A percentile compares a stretch with the other conserved stretches of the same genome.
Conservation (phyloP, 768 basidiomycete genomes). For the Boletus sp. region DNA sequence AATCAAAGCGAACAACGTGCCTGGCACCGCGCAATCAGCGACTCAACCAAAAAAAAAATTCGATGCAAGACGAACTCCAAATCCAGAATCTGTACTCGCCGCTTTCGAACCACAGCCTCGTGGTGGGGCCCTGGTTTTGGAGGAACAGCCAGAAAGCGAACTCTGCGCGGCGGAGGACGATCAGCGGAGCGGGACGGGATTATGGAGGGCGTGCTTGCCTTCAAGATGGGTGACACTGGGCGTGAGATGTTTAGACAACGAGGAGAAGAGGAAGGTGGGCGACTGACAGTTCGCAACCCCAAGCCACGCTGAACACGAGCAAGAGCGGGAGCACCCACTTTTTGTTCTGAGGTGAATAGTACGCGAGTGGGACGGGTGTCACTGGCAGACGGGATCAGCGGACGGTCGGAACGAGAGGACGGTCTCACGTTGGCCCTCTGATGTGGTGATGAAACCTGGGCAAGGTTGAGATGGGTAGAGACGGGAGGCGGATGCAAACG, state of each 20-base stretch:
- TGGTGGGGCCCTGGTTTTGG: conserved; percentile 68
- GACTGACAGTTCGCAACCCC: conserved; percentile 72
- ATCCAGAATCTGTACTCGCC: conserved; percentile 78
- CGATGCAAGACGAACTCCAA: conserved; percentile 42
- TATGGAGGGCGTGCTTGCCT: conserved; percentile 41
- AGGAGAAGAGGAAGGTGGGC: neutral
- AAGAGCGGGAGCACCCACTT: conserved; percentile 66
- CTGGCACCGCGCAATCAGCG: conserved; percentile 35
- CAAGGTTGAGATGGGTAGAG: neutral
- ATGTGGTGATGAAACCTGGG: conserved; percentile 16
- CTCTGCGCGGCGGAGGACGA: conserved; percentile 41
- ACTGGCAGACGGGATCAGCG: conserved; percentile 36
- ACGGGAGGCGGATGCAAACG: conserved; percentile 1
- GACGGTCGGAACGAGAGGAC: neutral
- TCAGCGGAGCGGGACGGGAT: conserved; percentile 6
- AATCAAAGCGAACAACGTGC: conserved; percentile 60
- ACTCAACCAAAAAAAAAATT: neutral
- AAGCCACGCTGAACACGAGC: conserved; percentile 68
- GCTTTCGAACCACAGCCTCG: conserved; percentile 76
- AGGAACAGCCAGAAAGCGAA: conserved; percentile 83
- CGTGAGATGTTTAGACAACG: neutral
- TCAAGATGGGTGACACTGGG: conserved; percentile 76
- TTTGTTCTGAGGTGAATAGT: conserved; percentile 47
- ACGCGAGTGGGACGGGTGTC: conserved; percentile 51
- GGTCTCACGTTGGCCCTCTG: conserved; percentile 13